A percentile compares a stretch with the other conserved stretches of the same genome.
These are phyloP conservation scores for Rhizopogon vinicolor DNA, from an alignment of 768 basidiomycete genomes.

Conservation along the genomic window DNA sequence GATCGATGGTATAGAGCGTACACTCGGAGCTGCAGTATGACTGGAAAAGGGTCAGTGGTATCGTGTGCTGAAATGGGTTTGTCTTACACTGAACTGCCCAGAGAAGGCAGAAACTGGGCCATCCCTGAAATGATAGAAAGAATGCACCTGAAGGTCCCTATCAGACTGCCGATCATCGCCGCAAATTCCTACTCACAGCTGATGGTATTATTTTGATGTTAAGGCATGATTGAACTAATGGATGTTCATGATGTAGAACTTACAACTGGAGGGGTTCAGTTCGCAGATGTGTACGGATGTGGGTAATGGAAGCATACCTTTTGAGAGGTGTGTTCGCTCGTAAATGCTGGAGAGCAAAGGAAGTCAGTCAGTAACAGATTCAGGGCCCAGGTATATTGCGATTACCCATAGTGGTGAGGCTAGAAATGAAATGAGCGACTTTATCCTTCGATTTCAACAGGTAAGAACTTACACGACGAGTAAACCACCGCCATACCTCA, in stretches of 20 bases:
- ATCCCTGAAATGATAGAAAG: background rate
- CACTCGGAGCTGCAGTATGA: background rate
- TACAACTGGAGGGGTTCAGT: background rate
- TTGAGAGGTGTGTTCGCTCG: background rate
- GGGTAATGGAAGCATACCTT: background rate
- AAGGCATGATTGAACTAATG: background rate
- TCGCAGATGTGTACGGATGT: background rate
- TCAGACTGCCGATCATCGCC: background rate
- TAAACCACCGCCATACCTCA: background rate
- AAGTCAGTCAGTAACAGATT: background rate
- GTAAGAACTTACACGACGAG: background rate
- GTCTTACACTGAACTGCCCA: slow-evolving; percentile 1
- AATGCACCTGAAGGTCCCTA: background rate
- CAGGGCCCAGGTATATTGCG: background rate
- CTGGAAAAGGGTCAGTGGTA: background rate
- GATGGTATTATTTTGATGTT: background rate
- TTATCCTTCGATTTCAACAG: background rate
- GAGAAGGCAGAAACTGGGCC: background rate
- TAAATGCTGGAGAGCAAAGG: background rate
- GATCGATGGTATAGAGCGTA: background rate
- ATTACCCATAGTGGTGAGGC: background rate
- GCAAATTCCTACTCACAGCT: background rate
- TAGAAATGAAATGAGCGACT: background rate
- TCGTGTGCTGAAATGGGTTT: background rate
- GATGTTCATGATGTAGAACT: background rate